Conservation (phyloP, 768 basidiomycete genomes). For the Boletus rubroflammeus region DNA sequence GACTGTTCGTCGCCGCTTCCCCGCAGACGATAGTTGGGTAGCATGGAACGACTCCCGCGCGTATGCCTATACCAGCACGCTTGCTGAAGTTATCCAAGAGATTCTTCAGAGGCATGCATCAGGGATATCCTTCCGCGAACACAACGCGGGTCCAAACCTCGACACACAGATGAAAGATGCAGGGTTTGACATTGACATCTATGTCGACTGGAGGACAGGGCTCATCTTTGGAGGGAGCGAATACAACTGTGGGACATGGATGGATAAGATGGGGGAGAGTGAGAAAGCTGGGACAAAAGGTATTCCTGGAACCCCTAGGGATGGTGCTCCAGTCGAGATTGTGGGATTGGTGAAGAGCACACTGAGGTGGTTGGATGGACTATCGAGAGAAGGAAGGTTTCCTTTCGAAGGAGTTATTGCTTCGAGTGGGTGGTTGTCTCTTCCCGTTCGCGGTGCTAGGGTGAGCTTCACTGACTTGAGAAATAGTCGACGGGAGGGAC, state of each 20-base stretch:
- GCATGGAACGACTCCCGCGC: conserved; percentile 84
- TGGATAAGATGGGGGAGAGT: conserved; percentile 99
- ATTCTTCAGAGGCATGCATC: conserved; percentile 90
- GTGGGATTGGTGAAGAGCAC: conserved; percentile 92
- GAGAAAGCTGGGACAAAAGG: conserved; percentile 91
- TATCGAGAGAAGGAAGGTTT: conserved; percentile 66
- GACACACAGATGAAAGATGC: conserved; percentile 94
- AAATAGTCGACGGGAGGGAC: conserved; percentile 63
- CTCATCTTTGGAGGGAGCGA: conserved; percentile 83
- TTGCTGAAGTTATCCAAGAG: conserved; percentile 97
- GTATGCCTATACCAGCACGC: conserved; percentile 73
- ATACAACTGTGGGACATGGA: conserved; percentile 92
- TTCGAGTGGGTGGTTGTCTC: conserved; percentile 50
- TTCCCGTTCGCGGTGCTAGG: neutral
- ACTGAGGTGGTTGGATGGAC: conserved; percentile 76
- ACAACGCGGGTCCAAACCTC: conserved; percentile 95
- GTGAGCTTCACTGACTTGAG: neutral
- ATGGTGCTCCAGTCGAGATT: conserved; percentile 95
- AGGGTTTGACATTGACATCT: conserved; percentile 90
- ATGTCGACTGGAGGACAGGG: conserved; percentile 96
- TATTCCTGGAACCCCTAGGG: conserved; percentile 91
- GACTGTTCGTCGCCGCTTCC: conserved; percentile 88
- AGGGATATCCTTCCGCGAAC: conserved; percentile 91
- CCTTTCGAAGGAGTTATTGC: conserved; percentile 89
- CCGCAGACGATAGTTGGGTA: conserved; percentile 91